Conservation (phyloP, 2,329 filamentous ascomycete species). For the Xylariaceae sp. region DNA sequence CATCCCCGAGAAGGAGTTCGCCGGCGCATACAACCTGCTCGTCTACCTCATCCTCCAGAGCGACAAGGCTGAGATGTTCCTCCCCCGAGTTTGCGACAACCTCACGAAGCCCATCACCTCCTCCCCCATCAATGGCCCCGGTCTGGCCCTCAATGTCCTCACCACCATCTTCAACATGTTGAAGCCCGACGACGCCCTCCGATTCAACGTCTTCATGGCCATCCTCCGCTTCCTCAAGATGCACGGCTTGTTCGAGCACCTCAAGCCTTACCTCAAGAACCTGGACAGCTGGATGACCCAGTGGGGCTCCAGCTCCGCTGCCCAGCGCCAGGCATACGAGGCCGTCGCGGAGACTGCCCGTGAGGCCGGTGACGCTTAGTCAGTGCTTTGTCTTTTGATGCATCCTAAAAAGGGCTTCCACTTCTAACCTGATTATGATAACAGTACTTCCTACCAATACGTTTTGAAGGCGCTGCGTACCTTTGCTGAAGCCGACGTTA, state of each 20-base stretch:
- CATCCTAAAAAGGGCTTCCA: slow-evolving; percentile 4
- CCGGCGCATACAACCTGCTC: slow-evolving; percentile 92
- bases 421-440: slow-evolving; percentile 5
- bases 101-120: slow-evolving; percentile 81
- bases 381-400: slow-evolving; percentile 36
- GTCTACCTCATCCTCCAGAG: slow-evolving; percentile 88
- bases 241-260: slow-evolving; percentile 71
- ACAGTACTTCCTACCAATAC: slow-evolving; percentile 61
- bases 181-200: slow-evolving; percentile 65
- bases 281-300: slow-evolving; percentile 74
- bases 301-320: slow-evolving; percentile 79
- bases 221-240: slow-evolving; percentile 78
- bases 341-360: slow-evolving; percentile 75
- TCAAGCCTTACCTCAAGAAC: slow-evolving; percentile 78
- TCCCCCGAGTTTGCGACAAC: slow-evolving; percentile 83
- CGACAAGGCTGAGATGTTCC: slow-evolving; percentile 75
- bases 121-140: slow-evolving; percentile 77
- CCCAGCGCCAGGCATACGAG: slow-evolving; percentile 78
- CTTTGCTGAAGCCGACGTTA: slow-evolving; percentile 53
- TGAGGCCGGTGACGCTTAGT: slow-evolving; percentile 71
- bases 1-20: slow-evolving; percentile 94
- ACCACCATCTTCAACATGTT: slow-evolving; percentile 97
- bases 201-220: slow-evolving; percentile 86
- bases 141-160: slow-evolving; percentile 82
- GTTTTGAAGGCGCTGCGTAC: slow-evolving; percentile 57